Conservation (phyloP, 106 monocot genomes). For the Hemerocallis citrina region DNA sequence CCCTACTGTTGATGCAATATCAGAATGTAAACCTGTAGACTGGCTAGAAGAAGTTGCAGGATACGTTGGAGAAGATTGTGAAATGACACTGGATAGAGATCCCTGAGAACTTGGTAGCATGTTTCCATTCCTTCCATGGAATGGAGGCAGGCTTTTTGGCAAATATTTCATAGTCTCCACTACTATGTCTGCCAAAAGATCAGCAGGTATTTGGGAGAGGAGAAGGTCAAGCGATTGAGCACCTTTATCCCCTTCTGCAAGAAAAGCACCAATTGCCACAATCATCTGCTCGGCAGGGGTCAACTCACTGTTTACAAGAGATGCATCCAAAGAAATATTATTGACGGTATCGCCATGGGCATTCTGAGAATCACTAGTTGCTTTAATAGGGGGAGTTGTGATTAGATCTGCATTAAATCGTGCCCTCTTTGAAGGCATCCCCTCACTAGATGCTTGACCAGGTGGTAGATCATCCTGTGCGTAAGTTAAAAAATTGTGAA, state of each 20-base stretch:
- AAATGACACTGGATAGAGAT: slow-evolving; percentile 15
- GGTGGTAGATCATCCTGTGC: slow-evolving; percentile 52
- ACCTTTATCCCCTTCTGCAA: slow-evolving; percentile 93
- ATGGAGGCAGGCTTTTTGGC: slow-evolving; percentile 10
- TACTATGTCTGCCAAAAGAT: slow-evolving; percentile 87
- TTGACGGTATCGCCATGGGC: slow-evolving; percentile 14
- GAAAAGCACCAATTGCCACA: slow-evolving; percentile 74
- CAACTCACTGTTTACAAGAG: slow-evolving; percentile 33
- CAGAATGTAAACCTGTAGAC: slow-evolving; percentile 22
- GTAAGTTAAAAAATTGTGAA: slow-evolving; percentile 6
- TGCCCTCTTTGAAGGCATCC: slow-evolving; percentile 34
- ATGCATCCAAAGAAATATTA: slow-evolving; percentile 29
- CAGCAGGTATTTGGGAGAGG: slow-evolving; percentile 76
- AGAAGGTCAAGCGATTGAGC: slow-evolving; percentile 67
- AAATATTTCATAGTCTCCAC: slow-evolving; percentile 78
- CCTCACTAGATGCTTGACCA: slow-evolving; percentile 30
- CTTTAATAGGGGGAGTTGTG: slow-evolving; percentile 18
- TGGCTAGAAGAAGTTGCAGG: slow-evolving; percentile 5
- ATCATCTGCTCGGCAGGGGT: slow-evolving; percentile 88
- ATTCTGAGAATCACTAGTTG: slow-evolving; percentile 16
- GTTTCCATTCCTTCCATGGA: slow-evolving; percentile 16
- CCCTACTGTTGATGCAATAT: slow-evolving; percentile 14
- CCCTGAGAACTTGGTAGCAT: slow-evolving; percentile 13
- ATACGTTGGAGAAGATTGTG: slow-evolving; percentile 3
- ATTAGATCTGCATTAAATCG: slow-evolving; percentile 15